phyloP scores from a whole-genome alignment of 2,329 filamentous ascomycete species.

The Diaporthe humulicola region DNA sequence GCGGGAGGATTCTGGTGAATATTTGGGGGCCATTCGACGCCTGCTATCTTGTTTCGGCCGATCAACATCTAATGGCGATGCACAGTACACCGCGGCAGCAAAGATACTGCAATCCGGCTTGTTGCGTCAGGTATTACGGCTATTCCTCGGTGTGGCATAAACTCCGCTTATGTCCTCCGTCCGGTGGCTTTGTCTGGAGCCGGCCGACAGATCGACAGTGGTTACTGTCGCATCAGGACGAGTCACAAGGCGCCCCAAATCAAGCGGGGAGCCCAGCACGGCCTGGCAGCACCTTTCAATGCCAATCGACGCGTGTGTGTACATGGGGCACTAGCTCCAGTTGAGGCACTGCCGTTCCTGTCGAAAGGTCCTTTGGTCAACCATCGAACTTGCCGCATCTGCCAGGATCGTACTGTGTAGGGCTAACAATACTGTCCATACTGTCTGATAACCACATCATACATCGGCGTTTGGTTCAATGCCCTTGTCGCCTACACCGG shows the following conservation, averaged over 20 bases:
- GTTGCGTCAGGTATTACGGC: background rate
- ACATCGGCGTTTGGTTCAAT: conserved; percentile 17
- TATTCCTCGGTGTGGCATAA: background rate
- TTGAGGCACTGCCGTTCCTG: background rate
- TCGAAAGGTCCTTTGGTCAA: conserved; percentile 11
- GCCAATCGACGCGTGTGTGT: background rate
- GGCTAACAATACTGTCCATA: background rate
- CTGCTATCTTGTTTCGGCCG: background rate
- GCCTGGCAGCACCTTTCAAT: background rate
- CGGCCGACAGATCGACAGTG: conserved; percentile 11
- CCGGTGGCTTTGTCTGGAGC: background rate
- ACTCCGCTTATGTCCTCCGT: background rate
- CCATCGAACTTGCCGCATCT: background rate
- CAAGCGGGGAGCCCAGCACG: background rate
- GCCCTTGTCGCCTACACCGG: conserved; percentile 4
- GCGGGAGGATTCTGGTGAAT: conserved; percentile 22
- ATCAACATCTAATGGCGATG: no score
- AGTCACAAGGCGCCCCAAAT: conserved; percentile 1
- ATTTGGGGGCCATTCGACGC: conserved; percentile 19
- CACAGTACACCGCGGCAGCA: background rate
- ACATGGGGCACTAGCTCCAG: conserved; percentile 6
- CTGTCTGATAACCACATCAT: conserved; percentile 4
- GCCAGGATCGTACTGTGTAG: conserved; percentile 9
- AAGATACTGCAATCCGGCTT: background rate
- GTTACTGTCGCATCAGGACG: conserved; percentile 10